A percentile compares a stretch with the other conserved stretches of the same genome.
phyloP scores from a whole-genome alignment of 2,329 filamentous ascomycete genomes.

The Trichoderma koningiopsis region DNA sequence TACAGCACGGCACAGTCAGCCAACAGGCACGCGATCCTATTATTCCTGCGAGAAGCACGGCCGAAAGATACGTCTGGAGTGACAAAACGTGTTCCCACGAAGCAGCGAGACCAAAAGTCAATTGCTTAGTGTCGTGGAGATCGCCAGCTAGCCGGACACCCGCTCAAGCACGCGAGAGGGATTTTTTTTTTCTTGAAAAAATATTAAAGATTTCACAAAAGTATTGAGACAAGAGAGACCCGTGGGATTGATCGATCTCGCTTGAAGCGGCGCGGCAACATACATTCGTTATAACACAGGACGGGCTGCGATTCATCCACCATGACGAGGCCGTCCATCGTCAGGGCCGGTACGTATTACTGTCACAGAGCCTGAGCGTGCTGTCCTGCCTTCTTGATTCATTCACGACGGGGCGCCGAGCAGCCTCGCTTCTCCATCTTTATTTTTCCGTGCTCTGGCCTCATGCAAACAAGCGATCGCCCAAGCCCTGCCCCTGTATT shows the following conservation, averaged over 20 bases:
- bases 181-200: neutral
- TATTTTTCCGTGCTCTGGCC: neutral
- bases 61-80: neutral
- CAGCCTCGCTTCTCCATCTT: neutral
- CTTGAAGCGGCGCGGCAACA: neutral
- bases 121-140: conserved; percentile 13
- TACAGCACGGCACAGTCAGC: neutral
- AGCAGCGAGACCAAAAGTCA: neutral
- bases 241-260: neutral
- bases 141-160: conserved; percentile 15
- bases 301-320: conserved; percentile 34
- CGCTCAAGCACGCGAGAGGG: neutral
- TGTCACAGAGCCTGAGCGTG: too few relatives aligned
- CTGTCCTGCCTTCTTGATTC: neutral
- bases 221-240: neutral
- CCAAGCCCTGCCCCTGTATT: neutral
- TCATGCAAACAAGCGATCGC: neutral
- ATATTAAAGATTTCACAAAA: neutral
- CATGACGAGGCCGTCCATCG: conserved; percentile 62
- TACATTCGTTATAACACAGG: neutral
- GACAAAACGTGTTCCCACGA: neutral
- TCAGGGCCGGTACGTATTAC: conserved; percentile 60
- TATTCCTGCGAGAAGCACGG: neutral
- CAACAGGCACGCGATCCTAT: neutral
- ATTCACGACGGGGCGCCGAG: neutral